These are phyloP conservation scores for Kalmusia sp. DNA, from an alignment of 2,329 filamentous ascomycete genomes.

Conservation along the genomic window DNA sequence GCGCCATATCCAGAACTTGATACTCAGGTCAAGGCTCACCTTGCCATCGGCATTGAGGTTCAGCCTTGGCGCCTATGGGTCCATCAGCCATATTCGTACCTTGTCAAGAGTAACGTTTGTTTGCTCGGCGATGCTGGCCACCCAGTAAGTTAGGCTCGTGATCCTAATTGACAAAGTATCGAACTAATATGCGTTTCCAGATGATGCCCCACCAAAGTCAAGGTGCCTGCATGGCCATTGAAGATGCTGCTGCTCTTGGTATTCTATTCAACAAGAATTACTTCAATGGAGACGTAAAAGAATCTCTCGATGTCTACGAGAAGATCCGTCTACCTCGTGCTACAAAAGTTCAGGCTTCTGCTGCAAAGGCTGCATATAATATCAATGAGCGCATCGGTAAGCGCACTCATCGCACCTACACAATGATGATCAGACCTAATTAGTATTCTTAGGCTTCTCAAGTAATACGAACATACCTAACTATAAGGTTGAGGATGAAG, in stretches of 20 bases:
- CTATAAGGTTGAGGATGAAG: conserved; percentile 68
- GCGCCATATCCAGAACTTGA: conserved; percentile 68
- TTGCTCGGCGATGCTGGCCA: conserved; percentile 72
- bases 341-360: conserved; percentile 47
- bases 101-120: conserved; percentile 60
- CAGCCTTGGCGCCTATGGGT: conserved; percentile 71
- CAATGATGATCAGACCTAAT: no score
- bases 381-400: conserved; percentile 54
- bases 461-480: conserved; percentile 26
- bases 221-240: conserved; percentile 72
- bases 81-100: conserved; percentile 68
- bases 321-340: conserved; percentile 45
- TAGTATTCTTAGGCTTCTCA: conserved; percentile 38
- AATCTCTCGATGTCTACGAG: conserved; percentile 45
- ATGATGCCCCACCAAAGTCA: conserved; percentile 76
- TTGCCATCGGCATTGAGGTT: conserved; percentile 68
- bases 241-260: conserved; percentile 69
- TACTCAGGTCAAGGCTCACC: conserved; percentile 61
- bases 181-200: conserved; percentile 22
- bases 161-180: neutral
- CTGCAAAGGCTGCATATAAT: conserved; percentile 46
- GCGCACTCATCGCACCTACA: neutral
- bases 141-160: conserved; percentile 54
- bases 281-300: conserved; percentile 46
- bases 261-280: conserved; percentile 63